These are phyloP conservation scores for Hordeum marinum DNA, from an alignment of 176 grass and related monocot genomes.

Conservation along the genomic window DNA sequence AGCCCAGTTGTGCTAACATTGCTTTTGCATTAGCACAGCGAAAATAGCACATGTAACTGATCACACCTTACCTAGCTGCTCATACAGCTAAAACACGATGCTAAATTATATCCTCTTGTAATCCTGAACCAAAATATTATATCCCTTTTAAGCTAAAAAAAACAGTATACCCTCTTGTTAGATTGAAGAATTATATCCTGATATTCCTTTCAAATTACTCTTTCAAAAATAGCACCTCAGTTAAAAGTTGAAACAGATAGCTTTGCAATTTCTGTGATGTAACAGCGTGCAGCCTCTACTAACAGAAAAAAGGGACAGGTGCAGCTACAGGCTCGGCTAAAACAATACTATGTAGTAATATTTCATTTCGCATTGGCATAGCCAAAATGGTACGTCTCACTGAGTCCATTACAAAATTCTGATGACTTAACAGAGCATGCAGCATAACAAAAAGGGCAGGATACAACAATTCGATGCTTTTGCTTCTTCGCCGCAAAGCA, in stretches of 20 bases:
- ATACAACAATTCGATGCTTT: not conserved
- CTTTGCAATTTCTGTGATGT: not conserved
- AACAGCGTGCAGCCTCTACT: not conserved
- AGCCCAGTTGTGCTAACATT: too few relatives aligned
- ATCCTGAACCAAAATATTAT: not conserved
- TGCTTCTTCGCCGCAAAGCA: not conserved
- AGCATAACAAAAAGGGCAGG: not conserved
- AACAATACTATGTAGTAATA: not conserved
- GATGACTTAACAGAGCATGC: not conserved
- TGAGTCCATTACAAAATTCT: conserved; percentile 11
- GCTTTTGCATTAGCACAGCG: too few relatives aligned
- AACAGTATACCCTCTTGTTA: not conserved
- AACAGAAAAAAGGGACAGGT: not conserved
- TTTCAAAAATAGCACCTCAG: not conserved
- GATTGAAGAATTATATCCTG: not conserved
- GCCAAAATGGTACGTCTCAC: conserved; percentile 14
- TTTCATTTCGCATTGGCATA: not conserved
- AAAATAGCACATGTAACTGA: too few relatives aligned
- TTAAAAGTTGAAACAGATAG: not conserved
- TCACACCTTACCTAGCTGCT: not conserved
- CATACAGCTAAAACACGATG: not conserved
- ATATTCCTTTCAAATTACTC: not conserved
- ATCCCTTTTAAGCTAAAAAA: not conserved
- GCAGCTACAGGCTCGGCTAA: not conserved
- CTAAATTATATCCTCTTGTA: not conserved